Conservation (phyloP, 2,329 filamentous ascomycete genomes). For the Mycocentrospora acerina region DNA sequence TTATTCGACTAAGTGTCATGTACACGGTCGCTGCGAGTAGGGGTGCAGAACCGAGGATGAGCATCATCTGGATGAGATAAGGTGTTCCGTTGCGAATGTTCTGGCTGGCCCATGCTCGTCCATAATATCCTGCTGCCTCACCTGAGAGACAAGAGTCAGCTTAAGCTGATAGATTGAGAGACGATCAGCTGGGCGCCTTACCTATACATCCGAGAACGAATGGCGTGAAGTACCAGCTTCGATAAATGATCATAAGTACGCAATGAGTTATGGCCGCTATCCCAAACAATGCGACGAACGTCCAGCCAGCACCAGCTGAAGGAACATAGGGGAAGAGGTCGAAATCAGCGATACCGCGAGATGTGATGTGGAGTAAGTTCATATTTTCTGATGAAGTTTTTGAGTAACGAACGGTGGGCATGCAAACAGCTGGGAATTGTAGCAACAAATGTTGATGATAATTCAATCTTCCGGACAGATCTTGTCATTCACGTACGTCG, state of each 20-base stretch:
- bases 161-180: too few relatives aligned
- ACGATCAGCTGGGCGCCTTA: conserved; percentile 23
- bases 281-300: conserved; percentile 15
- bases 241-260: conserved; percentile 7
- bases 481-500: too few relatives aligned
- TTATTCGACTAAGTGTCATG: conserved; percentile 51
- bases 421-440: too few relatives aligned
- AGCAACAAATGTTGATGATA: too few relatives aligned
- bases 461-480: too few relatives aligned
- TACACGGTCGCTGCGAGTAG: conserved; percentile 55
- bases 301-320: conserved; percentile 13
- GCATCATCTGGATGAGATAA: conserved; percentile 48
- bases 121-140: conserved; percentile 21
- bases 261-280: conserved; percentile 10
- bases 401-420: too few relatives aligned
- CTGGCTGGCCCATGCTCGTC: conserved; percentile 12
- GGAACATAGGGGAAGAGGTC: conserved; percentile 19
- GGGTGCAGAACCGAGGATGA: conserved; percentile 50
- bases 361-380: conserved; percentile 3
- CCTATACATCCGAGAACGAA: conserved; percentile 56
- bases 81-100: conserved; percentile 15
- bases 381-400: not conserved
- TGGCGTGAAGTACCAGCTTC: conserved; percentile 52
- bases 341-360: conserved; percentile 17
- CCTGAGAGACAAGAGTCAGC: conserved; percentile 9